Percentiles rank a stretch among this genome's conserved stretches.
Conservation (phyloP, 2,329 filamentous ascomycete genomes). For the Atkinsonella texensis region DNA sequence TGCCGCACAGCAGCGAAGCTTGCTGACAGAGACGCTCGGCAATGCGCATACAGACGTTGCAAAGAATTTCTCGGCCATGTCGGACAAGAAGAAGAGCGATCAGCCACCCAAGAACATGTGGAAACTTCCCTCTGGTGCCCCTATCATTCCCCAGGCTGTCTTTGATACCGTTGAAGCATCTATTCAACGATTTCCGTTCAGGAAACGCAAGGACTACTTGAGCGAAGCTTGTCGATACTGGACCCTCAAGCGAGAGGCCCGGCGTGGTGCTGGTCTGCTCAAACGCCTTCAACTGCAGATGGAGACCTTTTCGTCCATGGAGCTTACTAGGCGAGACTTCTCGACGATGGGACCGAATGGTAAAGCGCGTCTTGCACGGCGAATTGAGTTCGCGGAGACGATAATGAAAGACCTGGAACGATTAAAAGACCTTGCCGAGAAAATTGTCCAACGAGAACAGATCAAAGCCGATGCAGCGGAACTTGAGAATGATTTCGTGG, state of each 20-base stretch:
- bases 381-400: conserved; percentile 77
- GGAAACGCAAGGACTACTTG: conserved; percentile 84
- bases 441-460: conserved; percentile 63
- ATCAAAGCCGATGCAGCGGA: conserved; percentile 67
- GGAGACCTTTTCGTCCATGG: conserved; percentile 95
- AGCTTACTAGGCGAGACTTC: conserved; percentile 90
- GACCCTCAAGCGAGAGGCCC: conserved; percentile 90
- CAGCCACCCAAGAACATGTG: conserved; percentile 39
- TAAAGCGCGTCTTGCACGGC: conserved; percentile 60
- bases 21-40: conserved; percentile 54
- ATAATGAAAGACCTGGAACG: conserved; percentile 67
- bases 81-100: conserved; percentile 62
- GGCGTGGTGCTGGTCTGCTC: conserved; percentile 78
- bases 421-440: conserved; percentile 56
- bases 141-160: conserved; percentile 81
- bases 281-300: conserved; percentile 90
- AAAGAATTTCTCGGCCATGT: conserved; percentile 63
- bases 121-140: conserved; percentile 89
- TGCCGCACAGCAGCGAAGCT: conserved; percentile 57
- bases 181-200: conserved; percentile 64
- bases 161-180: conserved; percentile 78
- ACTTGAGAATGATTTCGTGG: conserved; percentile 66
- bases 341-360: conserved; percentile 86
- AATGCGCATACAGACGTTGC: conserved; percentile 79
- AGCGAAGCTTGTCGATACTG: conserved; percentile 93